These are phyloP conservation scores for Apiotrichum brassicae DNA, from an alignment of 1,284 basidiomycete species.

Conservation along the genomic window DNA sequence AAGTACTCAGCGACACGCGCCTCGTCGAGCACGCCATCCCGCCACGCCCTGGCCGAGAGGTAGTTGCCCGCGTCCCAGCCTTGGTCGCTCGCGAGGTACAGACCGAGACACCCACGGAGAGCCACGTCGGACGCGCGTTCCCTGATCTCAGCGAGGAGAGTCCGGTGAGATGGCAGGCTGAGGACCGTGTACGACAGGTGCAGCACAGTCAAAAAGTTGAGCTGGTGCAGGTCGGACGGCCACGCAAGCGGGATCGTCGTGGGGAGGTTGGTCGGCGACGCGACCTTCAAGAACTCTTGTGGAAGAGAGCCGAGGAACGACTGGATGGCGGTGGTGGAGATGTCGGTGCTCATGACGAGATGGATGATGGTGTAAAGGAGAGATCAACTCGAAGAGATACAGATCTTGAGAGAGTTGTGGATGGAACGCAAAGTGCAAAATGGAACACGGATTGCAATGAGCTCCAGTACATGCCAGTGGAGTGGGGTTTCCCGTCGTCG, in stretches of 20 bases:
- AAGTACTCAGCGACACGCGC: slow-evolving; percentile 26
- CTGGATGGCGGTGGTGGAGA: slow-evolving; percentile 10
- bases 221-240: slow-evolving; percentile 26
- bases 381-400: no score
- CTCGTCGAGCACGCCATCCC: slow-evolving; percentile 16
- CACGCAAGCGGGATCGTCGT: slow-evolving; percentile 29
- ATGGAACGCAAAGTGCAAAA: no score
- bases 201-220: slow-evolving; percentile 30
- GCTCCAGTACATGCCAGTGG: no score
- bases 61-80: slow-evolving; percentile 23
- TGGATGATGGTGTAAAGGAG: no score
- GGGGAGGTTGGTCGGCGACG: slow-evolving; percentile 26
- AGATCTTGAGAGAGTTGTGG: no score
- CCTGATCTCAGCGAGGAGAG: slow-evolving; percentile 19
- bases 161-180: slow-evolving; percentile 16
- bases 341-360: slow-evolving; percentile 1
- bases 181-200: slow-evolving; percentile 22
- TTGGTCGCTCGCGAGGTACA: slow-evolving; percentile 28
- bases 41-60: slow-evolving; percentile 22
- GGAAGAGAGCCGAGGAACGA: slow-evolving; percentile 13
- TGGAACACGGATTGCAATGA: no score
- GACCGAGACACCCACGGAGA: slow-evolving; percentile 26
- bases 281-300: slow-evolving; percentile 3
- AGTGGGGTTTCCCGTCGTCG: no score
- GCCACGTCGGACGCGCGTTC: slow-evolving; percentile 20